These are phyloP conservation scores for Jaenimonas drosophilae DNA, from an alignment of 208 protist species.

Conservation along the genomic window DNA sequence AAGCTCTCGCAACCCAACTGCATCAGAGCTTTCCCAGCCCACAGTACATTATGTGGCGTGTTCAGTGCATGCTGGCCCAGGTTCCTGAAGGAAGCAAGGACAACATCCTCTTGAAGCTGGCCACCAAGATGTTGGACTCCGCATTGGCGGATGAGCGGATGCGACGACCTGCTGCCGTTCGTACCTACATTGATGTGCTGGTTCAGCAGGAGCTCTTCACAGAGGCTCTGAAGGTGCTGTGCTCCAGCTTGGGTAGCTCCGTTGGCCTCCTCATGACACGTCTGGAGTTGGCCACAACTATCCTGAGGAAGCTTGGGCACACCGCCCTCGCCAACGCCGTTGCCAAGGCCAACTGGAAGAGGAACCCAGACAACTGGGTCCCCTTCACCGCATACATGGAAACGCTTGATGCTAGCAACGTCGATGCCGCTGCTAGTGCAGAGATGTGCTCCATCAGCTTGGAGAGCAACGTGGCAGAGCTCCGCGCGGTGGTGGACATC, in stretches of 20 bases:
- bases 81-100: constrained; percentile 53
- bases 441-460: no score
- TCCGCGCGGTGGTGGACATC: neutral
- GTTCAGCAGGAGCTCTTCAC: constrained; percentile 48
- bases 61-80: constrained; percentile 71
- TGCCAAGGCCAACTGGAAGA: constrained; percentile 39
- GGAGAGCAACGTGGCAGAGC: no score
- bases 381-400: constrained; percentile 52
- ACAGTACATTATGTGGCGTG: constrained; percentile 73
- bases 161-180: constrained; percentile 40
- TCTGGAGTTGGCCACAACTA: constrained; percentile 48
- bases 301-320: constrained; percentile 30
- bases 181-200: constrained; percentile 73
- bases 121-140: constrained; percentile 52
- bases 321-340: constrained; percentile 39
- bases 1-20: constrained; percentile 46
- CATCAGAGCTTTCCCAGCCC: constrained; percentile 47
- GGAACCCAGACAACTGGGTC: constrained; percentile 72
- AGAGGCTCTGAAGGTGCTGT: constrained; percentile 52
- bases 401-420: constrained; percentile 14
- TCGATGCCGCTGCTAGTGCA: constrained; percentile 4
- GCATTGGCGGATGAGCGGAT: constrained; percentile 57
- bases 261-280: constrained; percentile 65
- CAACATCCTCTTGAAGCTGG: constrained; percentile 60
- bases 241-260: constrained; percentile 32